Evolutionary conservation across 768 basidiomycete genomes (phyloP).

Genomic region (Leccinum subgranulosum): DNA sequence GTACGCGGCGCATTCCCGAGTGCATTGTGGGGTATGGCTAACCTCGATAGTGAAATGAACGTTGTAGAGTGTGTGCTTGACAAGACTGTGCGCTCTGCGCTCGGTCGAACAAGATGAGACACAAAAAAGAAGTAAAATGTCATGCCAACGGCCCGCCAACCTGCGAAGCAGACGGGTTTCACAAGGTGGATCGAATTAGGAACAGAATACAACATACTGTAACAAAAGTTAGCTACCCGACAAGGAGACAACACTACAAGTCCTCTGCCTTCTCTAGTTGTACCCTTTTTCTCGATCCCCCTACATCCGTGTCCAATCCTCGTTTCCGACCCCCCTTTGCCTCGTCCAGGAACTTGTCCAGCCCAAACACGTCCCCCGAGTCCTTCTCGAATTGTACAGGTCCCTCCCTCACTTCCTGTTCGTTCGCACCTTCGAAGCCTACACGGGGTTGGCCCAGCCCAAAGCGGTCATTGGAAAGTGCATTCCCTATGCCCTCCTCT

Average conservation of each 20-base stretch:
- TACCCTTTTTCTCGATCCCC: slow-evolving; percentile 63
- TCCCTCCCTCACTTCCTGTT: slow-evolving; percentile 83
- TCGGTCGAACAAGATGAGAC: slow-evolving; percentile 1
- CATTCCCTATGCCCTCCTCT: slow-evolving; percentile 89
- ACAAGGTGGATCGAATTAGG: neutral
- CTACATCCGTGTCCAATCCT: slow-evolving; percentile 75
- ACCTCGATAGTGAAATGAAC: slow-evolving; percentile 12
- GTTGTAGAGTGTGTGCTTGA: slow-evolving; percentile 17
- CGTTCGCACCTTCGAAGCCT: slow-evolving; percentile 89
- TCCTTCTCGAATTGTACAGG: slow-evolving; percentile 99
- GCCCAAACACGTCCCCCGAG: slow-evolving; percentile 91
- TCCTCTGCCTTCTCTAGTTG: slow-evolving; percentile 64
- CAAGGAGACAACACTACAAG: slow-evolving; percentile 23
- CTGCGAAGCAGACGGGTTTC: neutral
- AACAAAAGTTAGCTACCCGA: neutral
- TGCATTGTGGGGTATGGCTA: slow-evolving; percentile 21
- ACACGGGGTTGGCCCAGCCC: slow-evolving; percentile 77
- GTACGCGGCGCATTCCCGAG: slow-evolving; percentile 23
- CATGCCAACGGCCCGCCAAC: slow-evolving; percentile 19
- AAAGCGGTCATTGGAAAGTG: slow-evolving; percentile 92
- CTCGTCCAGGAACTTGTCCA: slow-evolving; percentile 96
- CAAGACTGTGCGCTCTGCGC: neutral
- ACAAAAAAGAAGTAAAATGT: neutral
- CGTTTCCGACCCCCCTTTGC: slow-evolving; percentile 95
- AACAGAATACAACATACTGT: neutral